Conservation (phyloP, 1,139 yeast species). For the Kurtzmaniella quercitrusa region DNA sequence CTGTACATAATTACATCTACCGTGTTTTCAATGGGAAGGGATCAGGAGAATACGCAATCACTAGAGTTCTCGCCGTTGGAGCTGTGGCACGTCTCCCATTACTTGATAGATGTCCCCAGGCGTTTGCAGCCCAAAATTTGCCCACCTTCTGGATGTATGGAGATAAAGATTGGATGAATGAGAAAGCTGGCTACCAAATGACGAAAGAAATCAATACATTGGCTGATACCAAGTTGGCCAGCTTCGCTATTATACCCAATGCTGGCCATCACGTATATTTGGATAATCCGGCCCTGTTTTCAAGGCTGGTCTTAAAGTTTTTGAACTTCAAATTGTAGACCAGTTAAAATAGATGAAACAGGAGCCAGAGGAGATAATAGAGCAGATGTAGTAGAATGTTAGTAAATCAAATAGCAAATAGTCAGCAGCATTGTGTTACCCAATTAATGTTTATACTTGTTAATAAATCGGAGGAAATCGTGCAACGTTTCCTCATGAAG, state of each 20-base stretch:
- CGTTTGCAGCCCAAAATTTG: conserved; percentile 30
- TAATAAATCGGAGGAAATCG: not conserved
- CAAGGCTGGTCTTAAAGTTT: conserved; percentile 39
- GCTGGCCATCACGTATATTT: conserved; percentile 80
- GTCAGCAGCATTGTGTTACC: no score
- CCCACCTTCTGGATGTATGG: conserved; percentile 47
- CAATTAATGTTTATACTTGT: not conserved
- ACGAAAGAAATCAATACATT: conserved; percentile 35
- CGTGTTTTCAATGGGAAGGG: conserved; percentile 39
- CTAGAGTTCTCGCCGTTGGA: conserved; percentile 36
- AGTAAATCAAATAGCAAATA: not conserved
- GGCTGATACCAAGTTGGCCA: conserved; percentile 21
- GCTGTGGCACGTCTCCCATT: conserved; percentile 42
- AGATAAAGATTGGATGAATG: conserved; percentile 48
- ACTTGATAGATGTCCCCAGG: conserved; percentile 39
- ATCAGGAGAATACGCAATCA: conserved; percentile 44
- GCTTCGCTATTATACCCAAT: conserved; percentile 42
- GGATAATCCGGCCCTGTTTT: conserved; percentile 53
- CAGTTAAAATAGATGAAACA: no score
- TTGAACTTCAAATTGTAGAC: conserved; percentile 15
- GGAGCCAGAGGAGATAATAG: no score
- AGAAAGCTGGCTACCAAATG: conserved; percentile 39
- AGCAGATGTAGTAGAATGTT: no score
- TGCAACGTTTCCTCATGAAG: not conserved
- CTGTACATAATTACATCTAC: conserved; percentile 40